A percentile compares a stretch with the other conserved stretches of the same genome.
phyloP scores from a whole-genome alignment of 2,329 filamentous ascomycete genomes.

The Colletotrichum falcatum region DNA sequence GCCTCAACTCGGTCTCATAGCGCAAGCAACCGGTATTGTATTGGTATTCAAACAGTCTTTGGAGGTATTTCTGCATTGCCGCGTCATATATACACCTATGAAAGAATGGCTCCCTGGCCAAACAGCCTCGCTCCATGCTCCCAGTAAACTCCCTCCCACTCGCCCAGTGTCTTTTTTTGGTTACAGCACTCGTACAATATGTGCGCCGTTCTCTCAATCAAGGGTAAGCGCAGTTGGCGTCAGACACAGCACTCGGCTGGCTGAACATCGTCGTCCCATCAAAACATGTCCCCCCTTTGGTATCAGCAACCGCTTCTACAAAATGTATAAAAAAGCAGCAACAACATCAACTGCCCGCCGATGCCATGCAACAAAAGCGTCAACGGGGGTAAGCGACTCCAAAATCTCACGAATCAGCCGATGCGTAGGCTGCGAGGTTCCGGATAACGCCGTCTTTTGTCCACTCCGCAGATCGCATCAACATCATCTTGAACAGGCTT shows the following conservation, averaged over 20 bases:
- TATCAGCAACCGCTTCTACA: conserved; percentile 6
- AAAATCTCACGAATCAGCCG: conserved; percentile 52
- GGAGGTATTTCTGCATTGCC: conserved; percentile 41
- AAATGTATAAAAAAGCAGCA: background rate
- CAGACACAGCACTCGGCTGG: conserved; percentile 2
- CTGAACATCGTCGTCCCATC: background rate
- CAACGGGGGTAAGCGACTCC: background rate
- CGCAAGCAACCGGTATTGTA: background rate
- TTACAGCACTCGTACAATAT: conserved; percentile 39
- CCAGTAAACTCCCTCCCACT: conserved; percentile 30
- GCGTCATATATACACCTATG: conserved; percentile 40
- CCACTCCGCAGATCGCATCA: conserved; percentile 72
- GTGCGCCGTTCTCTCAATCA: conserved; percentile 1
- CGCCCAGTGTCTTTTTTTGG: conserved; percentile 32
- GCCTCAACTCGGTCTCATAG: background rate
- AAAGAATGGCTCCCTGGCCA: conserved; percentile 35
- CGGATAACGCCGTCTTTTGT: conserved; percentile 74
- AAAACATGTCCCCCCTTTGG: background rate
- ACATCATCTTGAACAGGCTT: conserved; percentile 73
- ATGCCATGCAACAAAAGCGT: conserved; percentile 24
- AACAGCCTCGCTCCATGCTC: conserved; percentile 37
- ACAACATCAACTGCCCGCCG: conserved; percentile 1
- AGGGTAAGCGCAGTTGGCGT: background rate
- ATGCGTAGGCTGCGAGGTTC: conserved; percentile 74
- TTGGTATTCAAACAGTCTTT: background rate